phyloP scores from a whole-genome alignment of 2,329 filamentous ascomycete genomes.

The Intubia oerlemansii region DNA sequence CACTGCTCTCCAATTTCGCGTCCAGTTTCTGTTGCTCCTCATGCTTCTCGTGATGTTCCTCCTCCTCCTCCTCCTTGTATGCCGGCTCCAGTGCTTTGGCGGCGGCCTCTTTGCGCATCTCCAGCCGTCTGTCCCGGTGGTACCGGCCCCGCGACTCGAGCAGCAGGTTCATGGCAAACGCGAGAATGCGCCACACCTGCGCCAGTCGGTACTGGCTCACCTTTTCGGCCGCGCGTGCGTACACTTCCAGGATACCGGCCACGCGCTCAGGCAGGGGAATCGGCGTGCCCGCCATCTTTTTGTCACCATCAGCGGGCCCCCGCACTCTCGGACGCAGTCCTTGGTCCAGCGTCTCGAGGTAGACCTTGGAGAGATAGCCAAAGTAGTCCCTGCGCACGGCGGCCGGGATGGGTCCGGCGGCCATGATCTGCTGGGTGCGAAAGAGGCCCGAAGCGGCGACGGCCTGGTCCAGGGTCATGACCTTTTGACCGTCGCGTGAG shows the following conservation, averaged over 20 bases:
- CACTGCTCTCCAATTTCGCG: no score
- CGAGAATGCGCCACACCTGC: conserved; percentile 41
- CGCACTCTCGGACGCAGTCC: conserved; percentile 23
- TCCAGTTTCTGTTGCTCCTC: no score
- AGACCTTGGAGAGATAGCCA: conserved; percentile 31
- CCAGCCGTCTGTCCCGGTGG: conserved; percentile 28
- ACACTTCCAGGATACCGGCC: conserved; percentile 28
- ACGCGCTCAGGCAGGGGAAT: conserved; percentile 24
- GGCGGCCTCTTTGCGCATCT: neutral
- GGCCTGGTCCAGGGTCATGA: conserved; percentile 31
- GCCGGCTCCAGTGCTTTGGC: neutral
- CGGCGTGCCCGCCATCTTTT: conserved; percentile 7
- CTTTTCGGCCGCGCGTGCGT: conserved; percentile 33
- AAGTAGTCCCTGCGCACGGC: conserved; percentile 28
- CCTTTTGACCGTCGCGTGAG: conserved; percentile 7
- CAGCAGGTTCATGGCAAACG: conserved; percentile 32
- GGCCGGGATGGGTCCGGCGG: conserved; percentile 33
- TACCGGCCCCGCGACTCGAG: conserved; percentile 32
- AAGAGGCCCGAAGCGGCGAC: conserved; percentile 35
- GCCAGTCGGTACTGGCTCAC: conserved; percentile 36
- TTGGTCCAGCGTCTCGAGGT: conserved; percentile 29
- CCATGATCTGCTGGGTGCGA: conserved; percentile 40
- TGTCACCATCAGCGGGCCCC: no score
- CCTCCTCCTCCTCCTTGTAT: no score
- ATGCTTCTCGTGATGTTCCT: no score